Percentiles rank a stretch among this genome's conserved stretches.
Evolutionary conservation across 352 stramenopile genomes (phyloP).

Genomic region (Phytophthora ohioensis): DNA sequence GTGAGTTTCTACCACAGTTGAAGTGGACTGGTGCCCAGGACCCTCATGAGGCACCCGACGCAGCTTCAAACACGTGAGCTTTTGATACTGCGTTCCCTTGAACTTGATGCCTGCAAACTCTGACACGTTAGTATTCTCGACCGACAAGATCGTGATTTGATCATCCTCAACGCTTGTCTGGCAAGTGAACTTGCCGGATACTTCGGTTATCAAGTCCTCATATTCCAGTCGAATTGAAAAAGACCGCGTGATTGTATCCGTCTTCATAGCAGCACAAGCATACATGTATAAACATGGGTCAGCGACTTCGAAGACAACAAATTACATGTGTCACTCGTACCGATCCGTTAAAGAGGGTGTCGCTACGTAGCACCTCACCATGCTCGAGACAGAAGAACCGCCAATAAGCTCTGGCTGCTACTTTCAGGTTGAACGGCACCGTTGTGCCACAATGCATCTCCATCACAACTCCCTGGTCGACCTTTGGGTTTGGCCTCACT

Average conservation of each 20-base stretch:
- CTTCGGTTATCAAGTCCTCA: slow-evolving; percentile 31
- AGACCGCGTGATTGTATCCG: slow-evolving; percentile 8
- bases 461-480: slow-evolving; percentile 7
- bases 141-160: slow-evolving; percentile 44
- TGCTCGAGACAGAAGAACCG: slow-evolving; percentile 21
- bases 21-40: background rate
- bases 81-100: slow-evolving; percentile 41
- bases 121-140: slow-evolving; percentile 38
- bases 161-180: slow-evolving; percentile 41
- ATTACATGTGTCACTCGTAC: background rate
- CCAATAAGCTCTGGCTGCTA: slow-evolving; percentile 30
- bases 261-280: slow-evolving; percentile 1
- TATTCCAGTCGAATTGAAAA: slow-evolving; percentile 17
- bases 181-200: slow-evolving; percentile 48
- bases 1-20: slow-evolving; percentile 51
- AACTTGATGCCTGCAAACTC: slow-evolving; percentile 40
- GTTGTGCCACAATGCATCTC: slow-evolving; percentile 21
- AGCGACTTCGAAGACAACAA: background rate
- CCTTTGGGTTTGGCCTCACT: slow-evolving; percentile 1
- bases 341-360: background rate
- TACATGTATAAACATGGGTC: background rate
- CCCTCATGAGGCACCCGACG: slow-evolving; percentile 7
- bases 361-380: background rate
- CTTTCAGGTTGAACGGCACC: slow-evolving; percentile 27
- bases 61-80: slow-evolving; percentile 32